Evolutionary conservation across 2,329 filamentous ascomycete species (phyloP).

Genomic region (Arthrobotrys conoides): DNA sequence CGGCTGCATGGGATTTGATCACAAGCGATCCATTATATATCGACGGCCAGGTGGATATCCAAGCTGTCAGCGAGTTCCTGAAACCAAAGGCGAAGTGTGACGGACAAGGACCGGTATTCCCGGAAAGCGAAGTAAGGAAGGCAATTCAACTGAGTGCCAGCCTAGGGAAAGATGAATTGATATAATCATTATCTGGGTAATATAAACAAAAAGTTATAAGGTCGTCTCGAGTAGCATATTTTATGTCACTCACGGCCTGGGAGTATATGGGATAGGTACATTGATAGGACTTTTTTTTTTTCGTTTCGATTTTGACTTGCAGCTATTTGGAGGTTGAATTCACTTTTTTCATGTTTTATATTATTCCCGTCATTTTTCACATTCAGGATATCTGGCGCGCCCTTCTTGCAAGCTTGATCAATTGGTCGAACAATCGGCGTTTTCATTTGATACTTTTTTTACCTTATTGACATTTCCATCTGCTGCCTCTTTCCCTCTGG

Average conservation of each 20-base stretch:
- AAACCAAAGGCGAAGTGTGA: constrained; percentile 84
- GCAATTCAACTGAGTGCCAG: constrained; percentile 85
- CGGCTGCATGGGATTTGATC: constrained; percentile 91
- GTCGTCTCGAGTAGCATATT: background rate
- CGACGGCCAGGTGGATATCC: constrained; percentile 83
- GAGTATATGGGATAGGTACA: constrained; percentile 40
- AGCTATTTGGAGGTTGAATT: constrained; percentile 20
- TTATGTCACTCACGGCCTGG: constrained; percentile 18
- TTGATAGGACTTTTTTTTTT: constrained; percentile 20
- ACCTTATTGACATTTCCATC: background rate
- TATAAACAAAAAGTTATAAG: constrained; percentile 33
- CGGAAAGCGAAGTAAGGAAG: constrained; percentile 78
- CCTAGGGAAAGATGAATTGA: constrained; percentile 82
- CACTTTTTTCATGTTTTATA: constrained; percentile 14
- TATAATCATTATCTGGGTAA: constrained; percentile 65
- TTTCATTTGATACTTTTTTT: constrained; percentile 22
- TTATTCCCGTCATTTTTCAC: background rate
- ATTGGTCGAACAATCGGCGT: constrained; percentile 32
- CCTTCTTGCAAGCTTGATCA: constrained; percentile 33
- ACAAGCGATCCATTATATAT: constrained; percentile 83
- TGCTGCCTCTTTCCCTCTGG: background rate
- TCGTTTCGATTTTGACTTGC: constrained; percentile 32
- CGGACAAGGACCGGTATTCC: constrained; percentile 88
- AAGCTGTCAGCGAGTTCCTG: constrained; percentile 82
- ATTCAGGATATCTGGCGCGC: constrained; percentile 27